A percentile compares a stretch with the other conserved stretches of the same genome.
Evolutionary conservation across 1,284 basidiomycete genomes (phyloP).

Genomic region (Jaminaea rosea): DNA sequence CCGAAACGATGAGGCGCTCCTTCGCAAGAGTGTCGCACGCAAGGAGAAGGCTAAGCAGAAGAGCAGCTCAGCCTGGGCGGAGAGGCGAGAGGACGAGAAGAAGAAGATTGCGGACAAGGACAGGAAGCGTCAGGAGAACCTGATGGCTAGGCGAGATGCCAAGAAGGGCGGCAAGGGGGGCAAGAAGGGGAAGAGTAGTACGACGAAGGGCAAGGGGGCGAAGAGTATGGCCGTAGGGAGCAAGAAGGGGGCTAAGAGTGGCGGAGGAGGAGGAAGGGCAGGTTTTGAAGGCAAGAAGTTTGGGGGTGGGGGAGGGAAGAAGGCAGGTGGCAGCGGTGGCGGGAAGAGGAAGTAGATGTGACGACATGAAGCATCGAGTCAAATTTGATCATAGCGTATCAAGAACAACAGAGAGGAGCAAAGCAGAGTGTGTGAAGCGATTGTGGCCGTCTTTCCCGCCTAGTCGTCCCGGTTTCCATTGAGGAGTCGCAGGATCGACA

Average conservation of each 20-base stretch:
- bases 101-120: conserved; percentile 33
- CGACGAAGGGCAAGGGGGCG: neutral
- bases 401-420: no score
- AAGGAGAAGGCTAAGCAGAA: conserved; percentile 41
- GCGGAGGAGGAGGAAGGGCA: neutral
- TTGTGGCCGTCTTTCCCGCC: no score
- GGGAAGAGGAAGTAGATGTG: no score
- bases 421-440: no score
- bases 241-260: neutral
- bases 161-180: neutral
- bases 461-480: conserved; percentile 4
- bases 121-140: conserved; percentile 41
- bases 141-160: conserved; percentile 24
- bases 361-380: no score
- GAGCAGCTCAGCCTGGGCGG: conserved; percentile 34
- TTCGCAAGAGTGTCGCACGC: conserved; percentile 39
- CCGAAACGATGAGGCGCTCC: conserved; percentile 39
- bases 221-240: neutral
- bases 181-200: neutral
- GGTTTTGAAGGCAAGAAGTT: conserved; percentile 1
- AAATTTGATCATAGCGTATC: no score
- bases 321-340: neutral
- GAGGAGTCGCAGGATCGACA: conserved; percentile 57
- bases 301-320: neutral
- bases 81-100: conserved; percentile 23